Evolutionary conservation across 371 early-diverging fungal genomes (phyloP), one percentile per base, ranked within the genome.

Genomic region (Mortierella sp.): DNA sequence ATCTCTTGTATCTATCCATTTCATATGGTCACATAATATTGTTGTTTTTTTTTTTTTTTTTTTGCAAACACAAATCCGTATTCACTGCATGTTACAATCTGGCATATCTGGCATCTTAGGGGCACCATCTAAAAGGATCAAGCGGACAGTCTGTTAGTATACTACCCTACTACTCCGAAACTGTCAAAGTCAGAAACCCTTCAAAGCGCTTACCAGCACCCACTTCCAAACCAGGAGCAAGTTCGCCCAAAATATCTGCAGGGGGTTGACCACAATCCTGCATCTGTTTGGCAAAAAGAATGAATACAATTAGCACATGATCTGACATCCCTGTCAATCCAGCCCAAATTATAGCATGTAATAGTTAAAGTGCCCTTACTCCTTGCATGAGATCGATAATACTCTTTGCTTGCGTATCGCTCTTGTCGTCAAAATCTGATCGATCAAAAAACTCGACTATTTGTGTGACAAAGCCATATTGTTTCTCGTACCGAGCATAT

Each of bases 241-340:
- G 84, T 61, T 95, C 93, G 75, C 93, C 92, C 74, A 98, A 83
- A 28, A 98, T 85, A 58, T 91, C 95, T 29, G 92, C 91, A 9
- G 98, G 98, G 23, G 98, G 98, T 72, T 96, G 96, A 19, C 98
- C 98, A 47, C 90, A 89, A 56, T 96, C 96, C 89, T 98, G 98
- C 95, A 98, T 96, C 91, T 93, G 68, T 51, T 17, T 45, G 10
- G 29, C 13, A 64, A 29, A 2, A 22, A 55, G 45, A 47, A 54
- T 7, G 31, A 9, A 42, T 40, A 28, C 15, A 43, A 45, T 12
- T n/a, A n/a, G n/a, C n/a, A n/a, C n/a, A n/a, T n/a, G n/a, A n/a
- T n/a, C n/a, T n/a, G n/a, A n/a, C n/a, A n/a, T n/a, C n/a, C n/a
- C n/a, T n/a, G n/a, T n/a, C n/a, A n/a, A n/a, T n/a, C n/a, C n/a